Conservation (phyloP, 345 rosid species). For the Trapa bicornis region DNA sequence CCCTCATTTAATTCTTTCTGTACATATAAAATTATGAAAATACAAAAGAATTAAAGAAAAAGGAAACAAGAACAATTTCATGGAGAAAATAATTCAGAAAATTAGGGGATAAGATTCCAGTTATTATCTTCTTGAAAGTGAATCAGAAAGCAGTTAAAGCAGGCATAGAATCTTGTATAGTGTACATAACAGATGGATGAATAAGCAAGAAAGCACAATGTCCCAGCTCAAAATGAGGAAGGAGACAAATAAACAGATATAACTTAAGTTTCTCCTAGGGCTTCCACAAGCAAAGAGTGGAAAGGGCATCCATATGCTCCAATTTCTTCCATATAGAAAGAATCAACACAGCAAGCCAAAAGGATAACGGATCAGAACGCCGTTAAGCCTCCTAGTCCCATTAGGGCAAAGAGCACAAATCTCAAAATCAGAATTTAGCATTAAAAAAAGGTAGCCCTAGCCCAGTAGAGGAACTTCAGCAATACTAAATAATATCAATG, state of each 20-base stretch:
- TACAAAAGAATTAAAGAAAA: background rate
- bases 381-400: background rate
- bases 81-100: background rate
- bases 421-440: background rate
- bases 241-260: slow-evolving; percentile 21
- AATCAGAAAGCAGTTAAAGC: background rate
- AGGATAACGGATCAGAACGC: background rate
- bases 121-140: background rate
- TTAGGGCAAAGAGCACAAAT: background rate
- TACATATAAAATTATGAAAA: background rate
- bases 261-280: slow-evolving; percentile 21
- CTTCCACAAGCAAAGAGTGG: slow-evolving; percentile 15
- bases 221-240: slow-evolving; percentile 8
- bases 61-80: background rate
- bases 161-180: background rate
- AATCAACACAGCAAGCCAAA: background rate
- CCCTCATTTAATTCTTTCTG: background rate
- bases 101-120: background rate
- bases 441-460: background rate
- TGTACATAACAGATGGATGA: background rate
- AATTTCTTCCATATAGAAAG: background rate
- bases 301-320: background rate
- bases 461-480: background rate
- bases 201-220: slow-evolving; percentile 8
- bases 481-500: background rate